Conservation (phyloP, 1,139 yeast species). For the Zygoascus sp. region DNA sequence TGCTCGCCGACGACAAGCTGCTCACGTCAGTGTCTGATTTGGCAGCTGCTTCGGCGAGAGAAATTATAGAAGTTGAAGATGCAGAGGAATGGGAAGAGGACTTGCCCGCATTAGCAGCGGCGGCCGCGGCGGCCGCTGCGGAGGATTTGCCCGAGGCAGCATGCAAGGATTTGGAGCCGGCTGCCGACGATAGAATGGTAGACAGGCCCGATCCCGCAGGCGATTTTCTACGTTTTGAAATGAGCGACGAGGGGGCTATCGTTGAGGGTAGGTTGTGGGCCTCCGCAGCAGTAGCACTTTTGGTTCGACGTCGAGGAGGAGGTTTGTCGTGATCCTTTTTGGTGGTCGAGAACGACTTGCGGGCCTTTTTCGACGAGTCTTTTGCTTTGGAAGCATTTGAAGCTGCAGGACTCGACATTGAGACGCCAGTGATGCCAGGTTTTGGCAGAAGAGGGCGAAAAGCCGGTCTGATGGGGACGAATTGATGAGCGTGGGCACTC, state of each 20-base stretch:
- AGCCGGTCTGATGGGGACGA: conserved; percentile 36
- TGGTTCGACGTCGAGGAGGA: conserved; percentile 18
- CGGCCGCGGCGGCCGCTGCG: conserved; percentile 7
- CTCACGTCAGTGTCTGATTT: conserved; percentile 5
- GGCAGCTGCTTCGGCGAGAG: not conserved
- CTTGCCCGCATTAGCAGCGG: too few relatives aligned
- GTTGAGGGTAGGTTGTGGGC: conserved; percentile 19
- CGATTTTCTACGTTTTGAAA: conserved; percentile 16
- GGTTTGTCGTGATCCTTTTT: conserved; percentile 15
- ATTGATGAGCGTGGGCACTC: conserved; percentile 19
- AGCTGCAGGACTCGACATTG: conserved; percentile 3
- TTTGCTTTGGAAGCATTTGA: conserved; percentile 5
- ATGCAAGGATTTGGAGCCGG: conserved; percentile 3
- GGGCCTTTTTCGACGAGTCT: conserved; percentile 8
- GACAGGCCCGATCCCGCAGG: conserved; percentile 6
- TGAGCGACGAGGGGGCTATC: conserved; percentile 25
- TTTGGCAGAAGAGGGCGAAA: conserved; percentile 32
- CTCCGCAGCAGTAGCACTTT: conserved; percentile 16
- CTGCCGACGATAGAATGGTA: not conserved
- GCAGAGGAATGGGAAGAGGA: conserved; percentile 6
- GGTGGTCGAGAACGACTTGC: conserved; percentile 9
- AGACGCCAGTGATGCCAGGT: not conserved
- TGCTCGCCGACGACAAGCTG: conserved; percentile 3
- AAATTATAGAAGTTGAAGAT: too few relatives aligned
- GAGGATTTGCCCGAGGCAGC: conserved; percentile 2